Evolutionary conservation across 768 basidiomycete species (phyloP).

Genomic region (Mycena kentingensis): DNA sequence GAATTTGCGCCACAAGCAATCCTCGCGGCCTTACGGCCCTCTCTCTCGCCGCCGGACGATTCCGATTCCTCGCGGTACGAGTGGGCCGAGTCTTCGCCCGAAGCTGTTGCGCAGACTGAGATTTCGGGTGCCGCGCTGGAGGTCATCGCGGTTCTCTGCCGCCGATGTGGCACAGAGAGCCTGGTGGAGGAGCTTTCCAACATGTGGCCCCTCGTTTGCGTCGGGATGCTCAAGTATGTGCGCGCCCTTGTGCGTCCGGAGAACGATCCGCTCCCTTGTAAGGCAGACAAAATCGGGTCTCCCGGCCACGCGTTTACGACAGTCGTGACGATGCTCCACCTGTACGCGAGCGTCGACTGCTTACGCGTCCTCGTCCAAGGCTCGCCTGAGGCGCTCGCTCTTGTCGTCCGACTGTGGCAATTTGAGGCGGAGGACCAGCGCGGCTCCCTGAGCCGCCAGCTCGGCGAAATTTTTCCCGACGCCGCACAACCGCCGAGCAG

Average conservation of each 20-base stretch:
- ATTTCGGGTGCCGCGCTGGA: not conserved
- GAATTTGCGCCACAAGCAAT: too few relatives aligned
- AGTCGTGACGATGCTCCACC: constrained; percentile 6
- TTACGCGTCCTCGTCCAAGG: constrained; percentile 5
- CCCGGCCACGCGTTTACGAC: constrained; percentile 10
- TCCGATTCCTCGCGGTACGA: too few relatives aligned
- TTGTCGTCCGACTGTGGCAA: constrained; percentile 7
- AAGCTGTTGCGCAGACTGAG: not conserved
- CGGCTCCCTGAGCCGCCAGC: not conserved
- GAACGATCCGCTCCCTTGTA: not conserved
- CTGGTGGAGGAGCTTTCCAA: not conserved
- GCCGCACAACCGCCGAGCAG: constrained; percentile 1
- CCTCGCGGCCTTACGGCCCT: too few relatives aligned
- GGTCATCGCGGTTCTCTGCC: not conserved
- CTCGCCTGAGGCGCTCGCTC: not conserved
- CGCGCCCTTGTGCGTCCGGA: not conserved
- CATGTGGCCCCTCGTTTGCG: not conserved
- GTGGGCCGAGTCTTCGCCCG: too few relatives aligned
- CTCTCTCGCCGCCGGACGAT: too few relatives aligned
- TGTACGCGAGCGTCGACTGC: constrained; percentile 6
- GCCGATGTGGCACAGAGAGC: not conserved
- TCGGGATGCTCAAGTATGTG: constrained; percentile 4
- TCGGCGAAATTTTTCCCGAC: constrained; percentile 8
- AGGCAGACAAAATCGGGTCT: constrained; percentile 3
- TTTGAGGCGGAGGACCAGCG: not conserved